Evolutionary conservation across 805 yeast genomes (phyloP).

Genomic region (Ogataea allantospora): DNA sequence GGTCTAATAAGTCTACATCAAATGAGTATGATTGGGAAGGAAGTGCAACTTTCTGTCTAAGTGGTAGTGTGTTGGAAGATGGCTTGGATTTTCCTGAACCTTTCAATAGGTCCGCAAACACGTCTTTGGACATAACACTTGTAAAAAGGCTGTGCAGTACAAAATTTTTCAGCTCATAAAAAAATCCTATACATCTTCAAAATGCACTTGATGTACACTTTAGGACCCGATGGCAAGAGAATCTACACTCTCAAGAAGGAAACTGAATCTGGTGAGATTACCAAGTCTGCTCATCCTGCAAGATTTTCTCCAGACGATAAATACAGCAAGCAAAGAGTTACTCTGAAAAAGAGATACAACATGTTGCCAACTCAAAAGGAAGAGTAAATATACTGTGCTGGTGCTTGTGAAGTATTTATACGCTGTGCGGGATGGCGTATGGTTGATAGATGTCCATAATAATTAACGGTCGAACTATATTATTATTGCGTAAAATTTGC

Average conservation of each 20-base stretch:
- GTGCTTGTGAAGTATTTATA: not conserved
- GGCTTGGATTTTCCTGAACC: constrained; percentile 31
- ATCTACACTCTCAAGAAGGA: constrained; percentile 84
- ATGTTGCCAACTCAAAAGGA: constrained; percentile 78
- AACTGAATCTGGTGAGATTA: constrained; percentile 86
- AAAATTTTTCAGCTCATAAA: constrained; percentile 3
- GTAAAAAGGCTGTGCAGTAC: constrained; percentile 10
- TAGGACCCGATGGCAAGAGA: constrained; percentile 93
- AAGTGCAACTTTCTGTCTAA: constrained; percentile 36
- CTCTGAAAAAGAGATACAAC: constrained; percentile 90
- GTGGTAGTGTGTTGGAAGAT: constrained; percentile 27
- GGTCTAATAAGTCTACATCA: constrained; percentile 37
- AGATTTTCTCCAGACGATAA: constrained; percentile 99
- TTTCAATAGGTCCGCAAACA: constrained; percentile 42
- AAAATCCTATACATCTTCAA: not conserved
- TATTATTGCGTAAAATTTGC: not conserved
- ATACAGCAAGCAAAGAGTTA: constrained; percentile 98
- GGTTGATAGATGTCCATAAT: constrained; percentile 2
- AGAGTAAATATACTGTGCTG: constrained; percentile 2
- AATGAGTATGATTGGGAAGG: constrained; percentile 32
- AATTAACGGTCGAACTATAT: not conserved
- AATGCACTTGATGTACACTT: constrained; percentile 99
- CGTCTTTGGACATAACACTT: constrained; percentile 32
- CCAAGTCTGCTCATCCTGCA: constrained; percentile 99
- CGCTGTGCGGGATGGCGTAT: constrained; percentile 7